Evolutionary conservation across 73 alveolate genomes (phyloP).

Genomic region (Paramecium octaurelia): DNA sequence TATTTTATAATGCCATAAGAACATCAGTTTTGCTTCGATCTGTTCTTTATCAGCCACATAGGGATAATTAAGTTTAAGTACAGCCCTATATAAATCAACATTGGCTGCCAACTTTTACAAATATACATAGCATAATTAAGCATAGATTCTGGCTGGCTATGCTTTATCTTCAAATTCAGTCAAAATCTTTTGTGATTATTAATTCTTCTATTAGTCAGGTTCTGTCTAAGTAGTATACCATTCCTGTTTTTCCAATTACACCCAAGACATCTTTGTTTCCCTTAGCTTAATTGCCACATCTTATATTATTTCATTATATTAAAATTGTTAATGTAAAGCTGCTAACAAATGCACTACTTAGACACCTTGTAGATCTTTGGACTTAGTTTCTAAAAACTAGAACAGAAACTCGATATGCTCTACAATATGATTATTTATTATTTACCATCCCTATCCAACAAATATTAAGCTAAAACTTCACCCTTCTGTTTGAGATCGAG

Average conservation of each 20-base stretch:
- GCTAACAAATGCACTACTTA: neutral
- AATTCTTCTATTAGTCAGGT: neutral
- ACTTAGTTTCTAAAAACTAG: neutral
- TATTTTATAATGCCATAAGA: conserved; percentile 46
- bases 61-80: neutral
- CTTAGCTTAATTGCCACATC: conserved; percentile 21
- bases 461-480: neutral
- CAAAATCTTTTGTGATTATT: neutral
- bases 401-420: conserved; percentile 10
- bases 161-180: neutral
- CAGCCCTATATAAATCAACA: conserved; percentile 15
- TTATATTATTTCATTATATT: neutral
- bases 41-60: conserved; percentile 5
- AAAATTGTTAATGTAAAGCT: neutral
- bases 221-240: neutral
- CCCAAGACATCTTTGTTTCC: conserved; percentile 9
- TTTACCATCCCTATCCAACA: conserved; percentile 2
- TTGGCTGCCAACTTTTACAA: conserved; percentile 2
- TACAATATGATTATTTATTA: neutral
- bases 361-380: neutral
- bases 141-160: neutral
- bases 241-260: neutral
- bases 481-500: neutral
- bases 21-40: conserved; percentile 31
- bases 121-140: neutral